Conservation (phyloP, 495 filamentous ascomycete species). For the Sporormia fimetaria region DNA sequence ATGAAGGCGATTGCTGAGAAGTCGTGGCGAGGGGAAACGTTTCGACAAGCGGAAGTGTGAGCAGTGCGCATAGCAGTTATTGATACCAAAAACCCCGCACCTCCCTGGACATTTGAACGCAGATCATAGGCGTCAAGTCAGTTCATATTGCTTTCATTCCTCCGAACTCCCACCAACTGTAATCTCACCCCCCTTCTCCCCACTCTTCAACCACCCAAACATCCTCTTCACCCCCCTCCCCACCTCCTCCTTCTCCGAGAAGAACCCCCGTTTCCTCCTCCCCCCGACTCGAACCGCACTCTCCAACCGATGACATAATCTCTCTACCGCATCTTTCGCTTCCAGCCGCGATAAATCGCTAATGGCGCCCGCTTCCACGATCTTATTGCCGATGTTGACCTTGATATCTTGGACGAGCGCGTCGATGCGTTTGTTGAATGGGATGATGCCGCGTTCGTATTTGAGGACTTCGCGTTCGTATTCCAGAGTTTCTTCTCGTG, state of each 20-base stretch:
- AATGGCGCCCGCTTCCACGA: constrained; percentile 62
- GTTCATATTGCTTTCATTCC: too few species aligned
- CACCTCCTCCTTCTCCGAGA: constrained; percentile 37
- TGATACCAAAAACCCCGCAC: too few species aligned
- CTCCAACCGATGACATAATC: constrained; percentile 56
- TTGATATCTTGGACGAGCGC: constrained; percentile 50
- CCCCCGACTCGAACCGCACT: constrained; percentile 59
- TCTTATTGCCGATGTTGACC: constrained; percentile 53
- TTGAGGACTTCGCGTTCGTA: constrained; percentile 20
- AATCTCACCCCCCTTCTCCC: too few species aligned
- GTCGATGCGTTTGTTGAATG: constrained; percentile 67
- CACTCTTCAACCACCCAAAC: constrained; percentile 14
- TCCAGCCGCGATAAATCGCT: constrained; percentile 55
- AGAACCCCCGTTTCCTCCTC: constrained; percentile 44
- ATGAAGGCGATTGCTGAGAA: not conserved
- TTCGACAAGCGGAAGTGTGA: too few species aligned
- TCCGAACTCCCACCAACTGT: too few species aligned
- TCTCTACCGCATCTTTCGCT: constrained; percentile 60
- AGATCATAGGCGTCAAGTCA: too few species aligned
- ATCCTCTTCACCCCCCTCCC: constrained; percentile 13
- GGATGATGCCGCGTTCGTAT: constrained; percentile 37
- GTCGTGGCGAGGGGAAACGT: not conserved
- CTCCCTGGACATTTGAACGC: too few species aligned
- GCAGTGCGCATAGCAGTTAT: too few species aligned
- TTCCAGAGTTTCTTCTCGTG: too few species aligned